Percentiles rank a stretch among this genome's conserved stretches.
Conservation (phyloP, 2,329 filamentous ascomycete species). For the Sporothrix brunneoviolacea region DNA sequence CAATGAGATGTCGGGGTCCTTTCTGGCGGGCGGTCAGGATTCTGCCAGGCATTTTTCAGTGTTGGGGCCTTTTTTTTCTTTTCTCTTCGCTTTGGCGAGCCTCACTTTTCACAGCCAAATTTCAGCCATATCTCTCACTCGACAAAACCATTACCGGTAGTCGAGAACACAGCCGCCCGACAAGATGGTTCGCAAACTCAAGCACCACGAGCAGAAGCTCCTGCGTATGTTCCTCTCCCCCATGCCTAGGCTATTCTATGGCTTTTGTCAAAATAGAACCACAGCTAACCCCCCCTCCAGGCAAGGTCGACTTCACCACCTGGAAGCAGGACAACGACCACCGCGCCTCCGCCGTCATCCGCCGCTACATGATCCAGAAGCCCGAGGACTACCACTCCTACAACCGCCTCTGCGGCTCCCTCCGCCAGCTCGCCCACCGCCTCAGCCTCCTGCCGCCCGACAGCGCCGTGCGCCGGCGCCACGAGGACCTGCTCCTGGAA, state of each 20-base stretch:
- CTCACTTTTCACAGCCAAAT: not conserved
- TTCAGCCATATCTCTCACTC: not conserved
- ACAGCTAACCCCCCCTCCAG: not conserved
- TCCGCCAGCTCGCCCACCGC: slow-evolving; percentile 83
- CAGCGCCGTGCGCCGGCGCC: slow-evolving; percentile 70
- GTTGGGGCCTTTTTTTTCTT: not conserved
- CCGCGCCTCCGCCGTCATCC: slow-evolving; percentile 68
- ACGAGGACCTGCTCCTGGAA: slow-evolving; percentile 80
- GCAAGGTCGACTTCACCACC: slow-evolving; percentile 79
- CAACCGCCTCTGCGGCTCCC: slow-evolving; percentile 64
- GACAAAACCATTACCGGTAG: not conserved
- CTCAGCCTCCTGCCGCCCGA: slow-evolving; percentile 76
- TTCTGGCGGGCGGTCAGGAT: slow-evolving; percentile 9
- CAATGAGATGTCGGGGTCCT: no score
- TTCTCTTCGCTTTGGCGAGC: not conserved
- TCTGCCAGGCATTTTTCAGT: slow-evolving; percentile 6
- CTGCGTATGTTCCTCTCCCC: slow-evolving; percentile 34
- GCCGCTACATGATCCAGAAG: slow-evolving; percentile 87
- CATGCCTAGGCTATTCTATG: no score
- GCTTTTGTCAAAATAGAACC: no score
- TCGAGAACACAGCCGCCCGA: not conserved
- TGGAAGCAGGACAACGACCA: slow-evolving; percentile 86
- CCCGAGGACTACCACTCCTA: slow-evolving; percentile 73
- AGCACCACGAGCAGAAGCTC: slow-evolving; percentile 94
- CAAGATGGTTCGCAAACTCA: slow-evolving; percentile 88